Evolutionary conservation across 768 basidiomycete species (phyloP), one percentile per base, ranked within the genome.

Genomic region (Sarcomyxa edulis): DNA sequence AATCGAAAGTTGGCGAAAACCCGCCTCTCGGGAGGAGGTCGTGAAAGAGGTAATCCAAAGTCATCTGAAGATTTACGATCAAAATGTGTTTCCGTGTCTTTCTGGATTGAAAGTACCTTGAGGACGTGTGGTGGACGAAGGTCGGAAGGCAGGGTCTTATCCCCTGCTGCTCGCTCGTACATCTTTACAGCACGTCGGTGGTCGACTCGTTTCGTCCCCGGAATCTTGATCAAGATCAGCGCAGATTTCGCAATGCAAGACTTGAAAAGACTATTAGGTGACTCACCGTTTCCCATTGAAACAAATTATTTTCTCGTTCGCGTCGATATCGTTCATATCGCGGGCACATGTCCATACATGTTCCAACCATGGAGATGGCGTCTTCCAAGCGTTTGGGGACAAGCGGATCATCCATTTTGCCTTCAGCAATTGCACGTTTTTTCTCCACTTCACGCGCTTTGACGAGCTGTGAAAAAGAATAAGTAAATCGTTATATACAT

Each of bases 331-430:
- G 74, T 59, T 98, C 95, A 52, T 90, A 96, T 28, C 85, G 78
- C 3, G 94, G 93, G 55, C 94, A 97, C 92, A 97, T 96, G 44
- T 88, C 84, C 65, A 71, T 62, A 53, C 95, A 98, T 1, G 91
- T 94, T 16, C 94, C 94, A 10, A 88, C 77, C 56, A 97, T 83
- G n/a, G 83, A 84, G 39, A 94, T 92, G 12, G 94, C 93, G 47
- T 95, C 83, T 48, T 88, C 88, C 2, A 96, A 71, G 10, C 83
- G 72, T 53, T 84, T 84, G 2, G 84, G 80, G 7, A 82, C 81
- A 28, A 73, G 53, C 0, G 92, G 93, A 53, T 91, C 90, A 45
- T 89, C 85, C 76, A 96, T 92, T 52, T 86, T 81, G 5, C 91
- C 90, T 24, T 83, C 77, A 1, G 79, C 71, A 38, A 96, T 92